Percentiles rank a stretch among this genome's conserved stretches.
Evolutionary conservation across 2,329 filamentous ascomycete genomes (phyloP).

Genomic region (Parafenestella ontariensis): DNA sequence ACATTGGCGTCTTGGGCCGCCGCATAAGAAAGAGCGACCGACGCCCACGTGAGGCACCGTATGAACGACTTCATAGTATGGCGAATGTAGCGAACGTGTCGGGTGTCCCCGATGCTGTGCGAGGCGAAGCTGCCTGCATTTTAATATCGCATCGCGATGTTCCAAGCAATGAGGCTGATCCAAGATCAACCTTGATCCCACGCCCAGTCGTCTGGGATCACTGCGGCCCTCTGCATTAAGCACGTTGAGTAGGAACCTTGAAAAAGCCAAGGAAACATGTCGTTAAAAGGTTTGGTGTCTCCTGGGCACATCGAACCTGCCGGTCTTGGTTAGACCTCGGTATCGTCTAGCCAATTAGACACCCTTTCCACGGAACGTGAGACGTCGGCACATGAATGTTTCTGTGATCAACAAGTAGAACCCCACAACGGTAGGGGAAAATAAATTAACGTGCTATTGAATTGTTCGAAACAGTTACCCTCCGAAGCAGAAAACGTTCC

Average conservation of each 20-base stretch:
- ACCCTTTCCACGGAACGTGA: neutral
- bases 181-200: neutral
- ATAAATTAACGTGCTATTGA: neutral
- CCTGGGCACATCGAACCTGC: slow-evolving; percentile 16
- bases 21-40: slow-evolving; percentile 4
- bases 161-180: neutral
- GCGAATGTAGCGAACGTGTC: neutral
- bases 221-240: neutral
- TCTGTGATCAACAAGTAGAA: neutral
- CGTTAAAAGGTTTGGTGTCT: neutral
- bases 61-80: slow-evolving; percentile 4
- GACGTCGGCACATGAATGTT: neutral
- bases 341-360: neutral
- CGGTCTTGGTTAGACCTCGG: slow-evolving; percentile 13
- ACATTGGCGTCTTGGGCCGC: slow-evolving; percentile 27
- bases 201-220: neutral
- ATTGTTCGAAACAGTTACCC: neutral
- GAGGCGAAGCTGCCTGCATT: neutral
- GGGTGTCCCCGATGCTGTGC: neutral
- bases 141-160: neutral
- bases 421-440: neutral
- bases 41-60: slow-evolving; percentile 11
- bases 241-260: slow-evolving; percentile 3
- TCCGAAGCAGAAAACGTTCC: no score
- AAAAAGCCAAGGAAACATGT: neutral